Base-by-base conservation (phyloP, 2,329 filamentous ascomycete genomes). In the Monilinia vaccinii-corymbosi region DNA sequence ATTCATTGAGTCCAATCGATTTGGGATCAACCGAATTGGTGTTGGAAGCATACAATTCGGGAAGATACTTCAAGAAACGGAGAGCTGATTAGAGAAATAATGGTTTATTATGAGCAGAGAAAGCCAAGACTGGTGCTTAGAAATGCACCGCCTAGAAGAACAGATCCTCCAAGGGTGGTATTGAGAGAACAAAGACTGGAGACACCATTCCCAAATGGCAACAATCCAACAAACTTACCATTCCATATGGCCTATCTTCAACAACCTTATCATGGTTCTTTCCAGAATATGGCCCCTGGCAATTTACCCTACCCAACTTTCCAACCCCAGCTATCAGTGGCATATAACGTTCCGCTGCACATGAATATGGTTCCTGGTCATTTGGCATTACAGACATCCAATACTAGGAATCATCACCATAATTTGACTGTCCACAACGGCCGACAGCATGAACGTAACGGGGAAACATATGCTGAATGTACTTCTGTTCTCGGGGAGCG, bases 41-140 rank as follows among this genome's bases (percentile, higher is more conserved):
- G 16, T 38, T 32, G 5, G 3, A 50, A n/a, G 8, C 34, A 21
- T 40, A 57, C 32, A 53, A 23, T 32, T 21, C 25, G 10, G 45
- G 9, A 23, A 11, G n/a, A 23, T 23, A 40, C 34, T 57, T 14
- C 16, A 18, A 23, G 16, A n/a, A 51, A 44, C 28, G 16, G 16
- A 7, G n/a, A 34, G 3, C 25, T 10, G n/a, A n/a, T 23, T 31
- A n/a, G 25, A 36, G n/a, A 3, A 23, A 51, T 8, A 42, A 58
- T 58, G 56, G 56, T 58, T 18, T 21, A 58, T 34, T 58, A 58
- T 50, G 56, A 58, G 46, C 46, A 58, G 16, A 58, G 56, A 58
- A 58, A 49, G 28, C 34, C 56, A 14, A 47, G 56, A 23, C 25
- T 58, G n/a, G 56, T 58, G 25, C 46, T 58, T 9, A 58, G 56